Conservation (phyloP, 805 yeast species). For the Priceomyces fermenticarens region DNA sequence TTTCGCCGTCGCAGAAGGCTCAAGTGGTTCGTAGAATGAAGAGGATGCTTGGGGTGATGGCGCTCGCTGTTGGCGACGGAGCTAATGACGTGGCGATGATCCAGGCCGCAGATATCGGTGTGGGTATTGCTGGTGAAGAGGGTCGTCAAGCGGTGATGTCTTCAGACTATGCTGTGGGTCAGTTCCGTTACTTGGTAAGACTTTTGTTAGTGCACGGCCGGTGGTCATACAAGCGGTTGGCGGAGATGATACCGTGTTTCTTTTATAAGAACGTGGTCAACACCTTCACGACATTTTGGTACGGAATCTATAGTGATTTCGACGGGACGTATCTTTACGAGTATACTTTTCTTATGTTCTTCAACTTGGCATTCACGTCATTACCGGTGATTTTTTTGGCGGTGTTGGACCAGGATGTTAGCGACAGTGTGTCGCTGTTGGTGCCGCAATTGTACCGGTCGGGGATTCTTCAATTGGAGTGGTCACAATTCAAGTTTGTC, state of each 20-base stretch:
- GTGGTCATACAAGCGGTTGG: slow-evolving; percentile 73
- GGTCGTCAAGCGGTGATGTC: slow-evolving; percentile 88
- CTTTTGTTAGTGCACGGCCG: slow-evolving; percentile 77
- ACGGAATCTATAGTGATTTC: slow-evolving; percentile 61
- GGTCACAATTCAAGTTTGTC: slow-evolving; percentile 59
- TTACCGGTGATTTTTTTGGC: slow-evolving; percentile 74
- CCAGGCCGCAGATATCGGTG: slow-evolving; percentile 81
- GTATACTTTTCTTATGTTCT: slow-evolving; percentile 74
- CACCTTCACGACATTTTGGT: slow-evolving; percentile 76
- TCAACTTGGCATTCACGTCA: slow-evolving; percentile 78
- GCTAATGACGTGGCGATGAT: slow-evolving; percentile 89
- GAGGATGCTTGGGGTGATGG: slow-evolving; percentile 63
- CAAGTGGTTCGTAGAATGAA: slow-evolving; percentile 68
- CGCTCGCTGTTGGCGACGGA: slow-evolving; percentile 82
- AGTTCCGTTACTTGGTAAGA: slow-evolving; percentile 64
- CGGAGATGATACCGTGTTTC: slow-evolving; percentile 77
- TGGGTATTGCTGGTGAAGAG: slow-evolving; percentile 85
- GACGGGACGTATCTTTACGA: slow-evolving; percentile 78
- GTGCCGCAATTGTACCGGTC: slow-evolving; percentile 69
- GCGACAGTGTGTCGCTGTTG: slow-evolving; percentile 58
- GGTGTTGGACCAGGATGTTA: slow-evolving; percentile 72
- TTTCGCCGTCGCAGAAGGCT: slow-evolving; percentile 82
- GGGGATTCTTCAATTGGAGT: slow-evolving; percentile 63
- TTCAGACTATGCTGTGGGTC: slow-evolving; percentile 80
- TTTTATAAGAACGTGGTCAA: slow-evolving; percentile 75